These are phyloP conservation scores for Chalaropsis ovoidea DNA, from an alignment of 2,329 filamentous ascomycete genomes.

Conservation along the genomic window DNA sequence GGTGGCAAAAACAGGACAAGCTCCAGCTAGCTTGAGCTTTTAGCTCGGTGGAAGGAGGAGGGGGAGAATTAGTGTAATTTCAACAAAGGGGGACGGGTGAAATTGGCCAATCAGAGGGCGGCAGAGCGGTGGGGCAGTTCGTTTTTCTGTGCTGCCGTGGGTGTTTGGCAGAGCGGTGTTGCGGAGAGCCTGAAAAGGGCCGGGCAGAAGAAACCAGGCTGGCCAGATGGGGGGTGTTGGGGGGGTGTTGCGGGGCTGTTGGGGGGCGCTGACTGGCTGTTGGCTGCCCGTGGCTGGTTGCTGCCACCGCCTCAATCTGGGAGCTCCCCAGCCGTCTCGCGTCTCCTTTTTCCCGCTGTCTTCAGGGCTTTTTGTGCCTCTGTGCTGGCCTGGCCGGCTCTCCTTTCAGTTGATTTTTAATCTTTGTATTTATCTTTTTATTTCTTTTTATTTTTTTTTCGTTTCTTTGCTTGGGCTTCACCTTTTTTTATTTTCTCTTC, in stretches of 20 bases:
- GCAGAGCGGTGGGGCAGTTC: neutral
- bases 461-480: slow-evolving; percentile 31
- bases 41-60: neutral
- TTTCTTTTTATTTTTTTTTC: slow-evolving; percentile 26
- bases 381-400: neutral
- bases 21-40: neutral
- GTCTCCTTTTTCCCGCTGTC: neutral
- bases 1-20: neutral
- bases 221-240: too few species aligned
- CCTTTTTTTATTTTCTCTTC: slow-evolving; percentile 29
- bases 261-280: too few species aligned
- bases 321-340: neutral
- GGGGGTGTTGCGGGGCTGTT: too few species aligned
- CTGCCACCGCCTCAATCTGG: too few species aligned
- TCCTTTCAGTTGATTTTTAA: slow-evolving; percentile 13
- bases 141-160: too few species aligned
- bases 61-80: neutral
- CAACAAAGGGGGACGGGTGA: neutral
- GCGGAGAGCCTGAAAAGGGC: too few species aligned
- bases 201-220: too few species aligned
- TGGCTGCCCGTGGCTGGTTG: too few species aligned
- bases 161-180: too few species aligned
- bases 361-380: neutral
- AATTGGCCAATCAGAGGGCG: slow-evolving; percentile 3
- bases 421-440: neutral